A percentile compares a stretch with the other conserved stretches of the same genome.
Conservation (phyloP, 1,284 basidiomycete genomes). For the Microbotryomycetes sp. region DNA sequence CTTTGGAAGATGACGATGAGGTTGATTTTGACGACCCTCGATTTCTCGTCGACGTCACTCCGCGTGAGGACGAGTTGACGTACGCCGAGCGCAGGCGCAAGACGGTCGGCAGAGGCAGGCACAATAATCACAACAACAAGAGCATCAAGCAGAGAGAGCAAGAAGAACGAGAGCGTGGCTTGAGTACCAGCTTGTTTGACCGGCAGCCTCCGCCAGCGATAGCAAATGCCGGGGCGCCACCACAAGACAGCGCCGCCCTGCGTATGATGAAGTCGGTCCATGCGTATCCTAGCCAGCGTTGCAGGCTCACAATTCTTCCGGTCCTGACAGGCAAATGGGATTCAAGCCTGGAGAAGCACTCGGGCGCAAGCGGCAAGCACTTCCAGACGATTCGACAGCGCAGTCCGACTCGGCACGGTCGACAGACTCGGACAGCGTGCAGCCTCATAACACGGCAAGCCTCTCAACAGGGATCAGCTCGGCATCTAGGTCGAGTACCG, state of each 20-base stretch:
- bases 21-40: slow-evolving; percentile 31
- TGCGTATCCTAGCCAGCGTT: not conserved
- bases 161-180: slow-evolving; percentile 9
- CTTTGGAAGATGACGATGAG: slow-evolving; percentile 6
- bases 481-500: slow-evolving; percentile 10
- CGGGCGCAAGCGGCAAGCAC: slow-evolving; percentile 11
- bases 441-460: too few relatives aligned
- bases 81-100: slow-evolving; percentile 25
- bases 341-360: slow-evolving; percentile 35
- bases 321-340: slow-evolving; percentile 28
- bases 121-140: not conserved
- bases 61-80: not conserved
- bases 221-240: not conserved
- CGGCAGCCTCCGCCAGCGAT: not conserved
- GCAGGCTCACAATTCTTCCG: not conserved
- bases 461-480: not conserved
- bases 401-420: not conserved
- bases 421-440: too few relatives aligned
- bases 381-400: not conserved
- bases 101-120: not conserved
- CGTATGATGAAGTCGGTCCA: slow-evolving; percentile 33
- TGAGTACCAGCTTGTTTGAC: slow-evolving; percentile 8
- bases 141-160: slow-evolving; percentile 15
- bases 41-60: slow-evolving; percentile 10
- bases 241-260: slow-evolving; percentile 20